Evolutionary conservation across 2,329 filamentous ascomycete genomes (phyloP).

Genomic region (Podosphaera xanthii): DNA sequence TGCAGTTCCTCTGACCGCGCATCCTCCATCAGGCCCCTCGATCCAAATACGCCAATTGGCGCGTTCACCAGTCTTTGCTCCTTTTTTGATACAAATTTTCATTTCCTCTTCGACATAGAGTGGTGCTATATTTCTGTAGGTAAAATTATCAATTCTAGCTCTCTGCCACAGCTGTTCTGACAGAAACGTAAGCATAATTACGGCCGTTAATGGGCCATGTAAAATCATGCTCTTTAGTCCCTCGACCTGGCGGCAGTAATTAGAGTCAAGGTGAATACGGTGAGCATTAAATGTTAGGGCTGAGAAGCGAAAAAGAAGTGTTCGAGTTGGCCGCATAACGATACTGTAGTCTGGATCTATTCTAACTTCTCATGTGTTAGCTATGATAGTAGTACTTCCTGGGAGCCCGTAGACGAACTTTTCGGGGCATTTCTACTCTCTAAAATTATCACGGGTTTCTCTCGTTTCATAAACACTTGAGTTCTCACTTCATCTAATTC

Average conservation of each 20-base stretch:
- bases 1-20: slow-evolving; percentile 37
- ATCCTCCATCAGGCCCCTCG: slow-evolving; percentile 33
- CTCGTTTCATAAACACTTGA: slow-evolving; percentile 36
- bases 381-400: background rate
- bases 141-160: slow-evolving; percentile 29
- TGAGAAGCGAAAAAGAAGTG: slow-evolving; percentile 72
- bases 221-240: slow-evolving; percentile 56
- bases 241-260: slow-evolving; percentile 47
- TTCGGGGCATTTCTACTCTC: slow-evolving; percentile 7
- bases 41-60: slow-evolving; percentile 39
- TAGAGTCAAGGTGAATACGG: slow-evolving; percentile 60
- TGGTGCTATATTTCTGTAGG: slow-evolving; percentile 65
- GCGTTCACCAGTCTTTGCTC: slow-evolving; percentile 1
- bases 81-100: slow-evolving; percentile 37
- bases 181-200: slow-evolving; percentile 51
- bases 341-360: slow-evolving; percentile 28
- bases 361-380: slow-evolving; percentile 3
- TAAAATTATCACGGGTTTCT: slow-evolving; percentile 10
- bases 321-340: slow-evolving; percentile 38
- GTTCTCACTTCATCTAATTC: slow-evolving; percentile 33
- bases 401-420: slow-evolving; percentile 8
- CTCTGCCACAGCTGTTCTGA: slow-evolving; percentile 22
- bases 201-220: slow-evolving; percentile 65
- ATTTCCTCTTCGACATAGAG: slow-evolving; percentile 54
- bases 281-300: slow-evolving; percentile 86